Evolutionary conservation across 1,284 basidiomycete species (phyloP).

Genomic region (Lentinus polychrous): DNA sequence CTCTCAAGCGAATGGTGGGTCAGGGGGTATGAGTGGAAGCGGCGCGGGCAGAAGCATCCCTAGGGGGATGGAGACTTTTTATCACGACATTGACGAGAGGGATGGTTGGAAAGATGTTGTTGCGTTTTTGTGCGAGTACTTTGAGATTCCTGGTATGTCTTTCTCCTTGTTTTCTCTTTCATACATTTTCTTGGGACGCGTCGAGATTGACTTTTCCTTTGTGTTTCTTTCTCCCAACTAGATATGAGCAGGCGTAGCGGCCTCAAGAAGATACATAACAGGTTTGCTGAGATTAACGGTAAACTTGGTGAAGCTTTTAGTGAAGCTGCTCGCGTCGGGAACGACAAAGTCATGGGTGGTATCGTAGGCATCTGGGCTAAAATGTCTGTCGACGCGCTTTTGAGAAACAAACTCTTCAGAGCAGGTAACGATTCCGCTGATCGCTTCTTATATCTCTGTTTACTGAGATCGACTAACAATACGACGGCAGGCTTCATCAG

Average conservation of each 20-base stretch:
- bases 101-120: constrained; percentile 44
- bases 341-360: constrained; percentile 33
- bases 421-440: constrained; percentile 34
- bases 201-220: neutral
- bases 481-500: constrained; percentile 38
- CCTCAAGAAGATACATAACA: constrained; percentile 52
- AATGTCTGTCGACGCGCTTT: constrained; percentile 52
- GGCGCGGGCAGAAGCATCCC: neutral
- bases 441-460: neutral
- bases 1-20: neutral
- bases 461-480: neutral
- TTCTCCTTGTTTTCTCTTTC: neutral
- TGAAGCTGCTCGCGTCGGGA: constrained; percentile 15
- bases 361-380: constrained; percentile 56
- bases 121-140: constrained; percentile 39
- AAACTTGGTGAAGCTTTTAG: constrained; percentile 34
- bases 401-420: constrained; percentile 49
- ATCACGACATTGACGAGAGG: constrained; percentile 40
- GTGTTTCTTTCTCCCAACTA: too few species aligned
- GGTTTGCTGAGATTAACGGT: constrained; percentile 43
- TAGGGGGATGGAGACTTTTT: constrained; percentile 18
- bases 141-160: constrained; percentile 45
- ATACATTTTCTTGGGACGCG: neutral
- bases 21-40: neutral
- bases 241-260: constrained; percentile 50